Base-by-base conservation (phyloP, 352 stramenopile species). In the Globisporangium irregulare region DNA sequence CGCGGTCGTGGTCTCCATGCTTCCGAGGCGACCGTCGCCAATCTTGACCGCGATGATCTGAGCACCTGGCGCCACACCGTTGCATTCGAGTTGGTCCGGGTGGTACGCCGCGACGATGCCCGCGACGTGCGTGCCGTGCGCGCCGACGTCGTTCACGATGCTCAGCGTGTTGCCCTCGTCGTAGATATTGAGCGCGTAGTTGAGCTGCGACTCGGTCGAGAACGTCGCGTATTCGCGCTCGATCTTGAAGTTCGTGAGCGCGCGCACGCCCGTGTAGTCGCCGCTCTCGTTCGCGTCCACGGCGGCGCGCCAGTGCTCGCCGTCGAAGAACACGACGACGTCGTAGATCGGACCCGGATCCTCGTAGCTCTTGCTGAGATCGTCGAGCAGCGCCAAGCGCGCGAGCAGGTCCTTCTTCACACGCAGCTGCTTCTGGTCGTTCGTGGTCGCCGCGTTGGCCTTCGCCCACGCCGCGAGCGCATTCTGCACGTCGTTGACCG, bases 101-200 rank as follows among this genome's bases (percentile, higher is more conserved):
- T 98, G 82, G 69, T 98, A 86, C n/a, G 89, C 94, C 0, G 92
- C 95, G 3, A 97, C 86, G 76, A 99, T 99, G 4, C 89, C 92
- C 0, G 95, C 95, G 55, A 99, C 96, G 74, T 99, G 97, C 15
- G 95, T 98, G 18, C 96, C 97, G 76, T 99, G 97, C 0, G 94
- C 82, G 18, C 94, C 94, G 0, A 94, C 89, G 70, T 99, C 95
- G 24, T 84, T 89, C 36, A 99, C 95, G 63, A 99, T 90, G 76
- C 84, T 98, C 36, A 98, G 73, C 46, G 95, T 89, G 38, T 92
- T 90, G 59, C 93, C 95, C 1, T 98, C 84, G 53, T 98, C 88
- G 68, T 98, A 99, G 56, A 99, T 87, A 69, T 99, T 97, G 68
- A 99, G 79, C 60, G 81, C 89, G 74, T 97, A 99, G 73, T 98